Evolutionary conservation across 495 filamentous ascomycete species (phyloP).

Genomic region (Emericellopsis terricola): DNA sequence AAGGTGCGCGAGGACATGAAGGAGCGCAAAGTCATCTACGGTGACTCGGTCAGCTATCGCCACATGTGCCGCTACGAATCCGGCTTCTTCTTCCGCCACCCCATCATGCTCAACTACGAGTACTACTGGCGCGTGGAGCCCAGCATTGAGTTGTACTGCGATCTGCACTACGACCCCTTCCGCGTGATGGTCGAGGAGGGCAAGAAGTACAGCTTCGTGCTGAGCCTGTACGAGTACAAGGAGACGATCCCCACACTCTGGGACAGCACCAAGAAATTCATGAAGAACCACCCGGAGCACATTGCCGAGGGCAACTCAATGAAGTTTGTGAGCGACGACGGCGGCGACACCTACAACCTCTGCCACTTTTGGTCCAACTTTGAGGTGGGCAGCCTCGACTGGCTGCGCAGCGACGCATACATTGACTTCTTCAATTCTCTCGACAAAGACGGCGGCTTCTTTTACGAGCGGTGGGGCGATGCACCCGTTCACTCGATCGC

Average conservation of each 20-base stretch:
- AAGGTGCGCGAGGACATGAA: slow-evolving; percentile 74
- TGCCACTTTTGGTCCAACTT: slow-evolving; percentile 98
- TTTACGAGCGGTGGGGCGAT: slow-evolving; percentile 88
- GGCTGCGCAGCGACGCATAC: slow-evolving; percentile 66
- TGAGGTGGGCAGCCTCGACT: slow-evolving; percentile 69
- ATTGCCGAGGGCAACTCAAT: slow-evolving; percentile 71
- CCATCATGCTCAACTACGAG: slow-evolving; percentile 66
- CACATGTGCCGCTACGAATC: slow-evolving; percentile 94
- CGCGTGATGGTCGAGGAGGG: slow-evolving; percentile 72
- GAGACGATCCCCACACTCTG: slow-evolving; percentile 94
- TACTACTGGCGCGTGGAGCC: slow-evolving; percentile 92
- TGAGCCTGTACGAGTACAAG: slow-evolving; percentile 85
- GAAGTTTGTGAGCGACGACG: slow-evolving; percentile 80
- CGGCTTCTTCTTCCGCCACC: slow-evolving; percentile 82
- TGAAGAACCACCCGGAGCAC: slow-evolving; percentile 73
- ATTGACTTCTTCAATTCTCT: slow-evolving; percentile 64
- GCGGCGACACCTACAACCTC: slow-evolving; percentile 78
- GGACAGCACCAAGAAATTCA: slow-evolving; percentile 86
- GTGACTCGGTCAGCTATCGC: slow-evolving; percentile 78
- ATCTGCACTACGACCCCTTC: slow-evolving; percentile 71
- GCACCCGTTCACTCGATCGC: slow-evolving; percentile 91
- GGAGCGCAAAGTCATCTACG: slow-evolving; percentile 79
- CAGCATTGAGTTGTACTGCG: slow-evolving; percentile 74
- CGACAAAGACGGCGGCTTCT: slow-evolving; percentile 74
- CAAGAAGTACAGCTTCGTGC: slow-evolving; percentile 80